Evolutionary conservation across 306 rosid genomes (phyloP).

Genomic region (Prunus fruticosa): DNA sequence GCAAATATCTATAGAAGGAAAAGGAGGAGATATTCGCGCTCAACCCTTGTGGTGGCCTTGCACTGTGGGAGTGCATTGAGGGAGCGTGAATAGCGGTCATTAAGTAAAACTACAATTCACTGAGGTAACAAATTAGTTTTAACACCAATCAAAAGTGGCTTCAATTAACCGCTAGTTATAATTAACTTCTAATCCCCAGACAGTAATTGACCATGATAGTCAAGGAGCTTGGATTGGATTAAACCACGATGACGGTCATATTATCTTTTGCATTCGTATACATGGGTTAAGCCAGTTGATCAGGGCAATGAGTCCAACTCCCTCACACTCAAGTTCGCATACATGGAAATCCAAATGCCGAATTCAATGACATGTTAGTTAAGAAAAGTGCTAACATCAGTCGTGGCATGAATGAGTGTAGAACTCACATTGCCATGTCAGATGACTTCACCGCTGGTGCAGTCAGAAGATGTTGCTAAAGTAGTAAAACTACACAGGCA

Average conservation of each 20-base stretch:
- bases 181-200: neutral
- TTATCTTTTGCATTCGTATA: neutral
- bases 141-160: too few relatives aligned
- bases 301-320: too few relatives aligned
- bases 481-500: neutral
- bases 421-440: too few relatives aligned
- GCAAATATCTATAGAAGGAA: too few relatives aligned
- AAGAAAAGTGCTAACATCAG: too few relatives aligned
- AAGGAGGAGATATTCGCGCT: conserved; percentile 1
- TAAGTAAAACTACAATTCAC: neutral
- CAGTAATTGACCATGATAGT: neutral
- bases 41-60: neutral
- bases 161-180: neutral
- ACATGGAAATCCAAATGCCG: too few relatives aligned
- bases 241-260: neutral
- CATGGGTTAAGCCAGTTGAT: too few relatives aligned
- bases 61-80: neutral
- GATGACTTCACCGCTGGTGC: neutral
- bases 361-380: too few relatives aligned
- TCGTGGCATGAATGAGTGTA: too few relatives aligned
- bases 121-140: neutral
- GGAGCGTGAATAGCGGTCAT: neutral
- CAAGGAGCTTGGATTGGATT: neutral
- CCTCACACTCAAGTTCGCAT: too few relatives aligned
- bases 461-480: neutral